These are phyloP conservation scores for Aspergillus floridensis DNA, from an alignment of 2,329 filamentous ascomycete species.

Conservation along the genomic window DNA sequence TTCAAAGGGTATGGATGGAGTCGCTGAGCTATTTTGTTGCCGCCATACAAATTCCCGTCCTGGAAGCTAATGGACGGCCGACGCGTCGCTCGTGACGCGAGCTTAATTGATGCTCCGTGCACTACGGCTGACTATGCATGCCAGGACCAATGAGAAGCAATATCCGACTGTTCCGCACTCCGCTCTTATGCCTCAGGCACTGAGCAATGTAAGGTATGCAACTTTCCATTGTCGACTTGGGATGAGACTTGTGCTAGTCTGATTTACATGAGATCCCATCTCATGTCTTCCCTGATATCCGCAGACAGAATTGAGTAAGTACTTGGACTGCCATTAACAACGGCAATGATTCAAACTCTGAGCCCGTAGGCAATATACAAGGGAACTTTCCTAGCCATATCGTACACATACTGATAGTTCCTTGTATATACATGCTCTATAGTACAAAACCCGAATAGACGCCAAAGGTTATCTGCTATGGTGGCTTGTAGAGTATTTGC, in stretches of 20 bases:
- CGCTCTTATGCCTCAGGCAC: not conserved
- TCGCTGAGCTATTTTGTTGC: not conserved
- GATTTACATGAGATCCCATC: no score
- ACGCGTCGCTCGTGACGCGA: constrained; percentile 39
- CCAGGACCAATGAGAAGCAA: not conserved
- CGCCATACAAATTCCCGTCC: not conserved
- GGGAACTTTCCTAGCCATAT: not conserved
- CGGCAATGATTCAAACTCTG: no score
- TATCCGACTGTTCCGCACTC: not conserved
- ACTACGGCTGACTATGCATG: constrained; percentile 7
- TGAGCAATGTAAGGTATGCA: not conserved
- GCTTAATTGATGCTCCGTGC: constrained; percentile 41
- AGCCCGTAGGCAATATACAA: not conserved
- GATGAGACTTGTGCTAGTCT: no score
- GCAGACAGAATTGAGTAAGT: no score
- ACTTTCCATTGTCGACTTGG: not conserved
- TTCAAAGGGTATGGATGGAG: not conserved
- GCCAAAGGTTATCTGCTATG: not conserved
- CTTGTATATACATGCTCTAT: constrained; percentile 9
- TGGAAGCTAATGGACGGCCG: constrained; percentile 14
- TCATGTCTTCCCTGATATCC: no score
- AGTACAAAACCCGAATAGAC: not conserved
- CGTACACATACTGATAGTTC: not conserved
- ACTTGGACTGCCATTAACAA: no score
- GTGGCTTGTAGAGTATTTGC: no score